Percentiles rank a stretch among this genome's conserved stretches.
These are phyloP conservation scores for Ceratocystis variospora DNA, from an alignment of 2,329 filamentous ascomycete species.

Conservation along the genomic window DNA sequence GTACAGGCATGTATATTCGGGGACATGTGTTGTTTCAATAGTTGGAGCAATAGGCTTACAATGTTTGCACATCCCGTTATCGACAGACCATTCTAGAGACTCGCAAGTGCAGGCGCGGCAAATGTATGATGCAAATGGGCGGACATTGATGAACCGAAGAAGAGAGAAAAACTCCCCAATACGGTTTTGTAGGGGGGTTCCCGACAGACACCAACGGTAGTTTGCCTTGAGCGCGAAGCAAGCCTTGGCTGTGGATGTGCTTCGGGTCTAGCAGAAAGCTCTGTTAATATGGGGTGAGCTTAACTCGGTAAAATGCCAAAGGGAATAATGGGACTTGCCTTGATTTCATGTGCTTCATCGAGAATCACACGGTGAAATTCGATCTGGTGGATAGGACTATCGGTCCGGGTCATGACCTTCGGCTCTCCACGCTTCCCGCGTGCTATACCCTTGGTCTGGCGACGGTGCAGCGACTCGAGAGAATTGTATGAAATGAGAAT, in stretches of 20 bases:
- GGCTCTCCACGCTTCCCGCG: slow-evolving; percentile 23
- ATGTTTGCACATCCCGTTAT: slow-evolving; percentile 52
- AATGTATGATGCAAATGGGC: slow-evolving; percentile 84
- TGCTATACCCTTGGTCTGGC: slow-evolving; percentile 80
- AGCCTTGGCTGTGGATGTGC: slow-evolving; percentile 82
- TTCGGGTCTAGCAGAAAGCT: slow-evolving; percentile 44
- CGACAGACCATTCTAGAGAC: slow-evolving; percentile 69
- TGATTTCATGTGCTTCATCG: slow-evolving; percentile 94
- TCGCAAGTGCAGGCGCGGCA: slow-evolving; percentile 78
- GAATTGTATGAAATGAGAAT: slow-evolving; percentile 96
- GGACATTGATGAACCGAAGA: slow-evolving; percentile 76
- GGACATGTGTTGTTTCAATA: not conserved
- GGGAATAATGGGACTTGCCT: slow-evolving; percentile 31
- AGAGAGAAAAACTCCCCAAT: slow-evolving; percentile 96
- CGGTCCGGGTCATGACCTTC: not conserved
- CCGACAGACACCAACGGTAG: slow-evolving; percentile 92
- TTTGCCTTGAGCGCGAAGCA: slow-evolving; percentile 80
- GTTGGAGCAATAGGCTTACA: slow-evolving; percentile 38
- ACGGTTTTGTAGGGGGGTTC: slow-evolving; percentile 89
- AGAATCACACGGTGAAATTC: slow-evolving; percentile 83
- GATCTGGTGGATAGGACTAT: slow-evolving; percentile 65
- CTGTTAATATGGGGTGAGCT: not conserved
- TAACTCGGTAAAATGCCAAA: not conserved
- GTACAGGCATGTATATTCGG: not conserved
- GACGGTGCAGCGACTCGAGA: slow-evolving; percentile 81